Base-by-base conservation (phyloP, 2,329 filamentous ascomycete genomes). In the Elsinoe batatas region DNA sequence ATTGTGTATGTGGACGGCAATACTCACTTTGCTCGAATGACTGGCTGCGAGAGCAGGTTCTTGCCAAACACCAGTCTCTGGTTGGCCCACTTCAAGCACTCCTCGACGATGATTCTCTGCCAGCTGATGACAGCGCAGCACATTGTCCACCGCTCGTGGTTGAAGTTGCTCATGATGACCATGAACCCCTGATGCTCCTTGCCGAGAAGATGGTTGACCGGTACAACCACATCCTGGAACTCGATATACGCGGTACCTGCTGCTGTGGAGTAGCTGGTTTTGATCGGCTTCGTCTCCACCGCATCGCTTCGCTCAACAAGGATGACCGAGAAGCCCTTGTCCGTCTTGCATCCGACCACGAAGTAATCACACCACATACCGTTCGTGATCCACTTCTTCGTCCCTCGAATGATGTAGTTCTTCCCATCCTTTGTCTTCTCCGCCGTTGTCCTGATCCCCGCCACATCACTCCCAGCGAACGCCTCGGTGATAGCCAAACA, bases 401-500 rank as follows among this genome's bases (percentile, higher is more conserved):
- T 83, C 49, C 86, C 85, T 65, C 85, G 85, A 54, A 81, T 75
- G 61, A 79, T 78, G 68, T 87, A 91, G 70, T 84, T 78, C 67
- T 85, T 83, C 46, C 87, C 87, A 65, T 90, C 86, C 1, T 82
- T 71, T 0, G 85, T 88, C 74, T 89, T 88, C 62, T 78, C 78
- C 1, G 87, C 88, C 0, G 87, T 93, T 0, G 88, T 93, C 59
- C 85, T 78, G 36, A 94, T 75, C 13, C 86, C 83, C 12, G 88
- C 87, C 3, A 94, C 88, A 68, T 94, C 89, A 36, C 80, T 85
- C 12, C 88, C 88, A 13, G 88, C 88, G 70, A 94, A 93, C 0
- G 89, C 88, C 71, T 95, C 89, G 1, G 88, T 93, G 65, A 94
- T 89, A 54, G 88, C 88, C 2, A 95, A 76, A 66, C 85, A 91